Conservation (phyloP, 768 basidiomycete genomes). For the Tylopilus sp. region DNA sequence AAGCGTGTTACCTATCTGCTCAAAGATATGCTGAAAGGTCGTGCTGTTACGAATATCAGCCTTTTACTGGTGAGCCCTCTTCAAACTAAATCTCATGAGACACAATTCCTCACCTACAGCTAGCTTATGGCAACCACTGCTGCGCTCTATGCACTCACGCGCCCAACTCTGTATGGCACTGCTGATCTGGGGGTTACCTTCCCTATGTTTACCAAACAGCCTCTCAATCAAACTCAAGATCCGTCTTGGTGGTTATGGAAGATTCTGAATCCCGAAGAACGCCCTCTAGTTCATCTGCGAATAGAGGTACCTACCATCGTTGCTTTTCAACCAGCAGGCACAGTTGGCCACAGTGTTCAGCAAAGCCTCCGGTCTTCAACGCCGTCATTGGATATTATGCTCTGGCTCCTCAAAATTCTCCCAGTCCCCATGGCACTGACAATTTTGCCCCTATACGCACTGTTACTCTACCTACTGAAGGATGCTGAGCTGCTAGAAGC, state of each 20-base stretch:
- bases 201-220: constrained; percentile 34
- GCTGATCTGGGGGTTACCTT: constrained; percentile 21
- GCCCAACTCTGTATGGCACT: constrained; percentile 41
- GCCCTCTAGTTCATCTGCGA: constrained; percentile 68
- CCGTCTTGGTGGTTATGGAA: constrained; percentile 75
- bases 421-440: constrained; percentile 81
- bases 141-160: constrained; percentile 70
- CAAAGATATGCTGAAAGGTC: constrained; percentile 54
- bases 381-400: constrained; percentile 50
- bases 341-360: constrained; percentile 22
- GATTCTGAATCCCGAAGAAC: constrained; percentile 65
- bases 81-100: neutral
- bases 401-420: constrained; percentile 83
- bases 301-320: constrained; percentile 79
- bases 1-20: constrained; percentile 21
- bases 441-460: constrained; percentile 64
- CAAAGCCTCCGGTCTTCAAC: constrained; percentile 43
- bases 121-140: constrained; percentile 77
- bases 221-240: constrained; percentile 34
- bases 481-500: constrained; percentile 89
- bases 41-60: constrained; percentile 75
- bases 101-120: constrained; percentile 2
- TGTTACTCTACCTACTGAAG: constrained; percentile 85
- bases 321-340: constrained; percentile 50
- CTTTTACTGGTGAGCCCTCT: constrained; percentile 61